These are phyloP conservation scores for Helenozyma baotianmanensis DNA, from an alignment of 805 yeast species.

Conservation along the genomic window DNA sequence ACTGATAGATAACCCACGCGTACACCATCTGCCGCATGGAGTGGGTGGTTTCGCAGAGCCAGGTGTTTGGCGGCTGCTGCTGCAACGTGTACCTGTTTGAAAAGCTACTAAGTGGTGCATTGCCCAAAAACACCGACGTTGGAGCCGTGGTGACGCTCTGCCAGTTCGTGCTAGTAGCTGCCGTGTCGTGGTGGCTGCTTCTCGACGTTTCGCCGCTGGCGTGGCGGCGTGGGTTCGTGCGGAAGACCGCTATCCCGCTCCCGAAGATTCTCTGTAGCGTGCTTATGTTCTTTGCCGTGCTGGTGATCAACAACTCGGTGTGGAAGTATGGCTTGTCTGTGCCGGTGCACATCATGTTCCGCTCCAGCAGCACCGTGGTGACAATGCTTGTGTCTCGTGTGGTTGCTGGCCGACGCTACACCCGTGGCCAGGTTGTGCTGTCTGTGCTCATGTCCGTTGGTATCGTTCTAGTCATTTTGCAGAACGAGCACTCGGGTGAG, in stretches of 20 bases:
- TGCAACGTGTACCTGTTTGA: conserved; percentile 64
- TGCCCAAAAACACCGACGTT: too few relatives aligned
- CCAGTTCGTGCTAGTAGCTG: conserved; percentile 52
- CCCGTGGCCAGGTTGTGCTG: conserved; percentile 42
- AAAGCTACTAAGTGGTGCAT: conserved; percentile 44
- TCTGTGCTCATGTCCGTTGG: conserved; percentile 54
- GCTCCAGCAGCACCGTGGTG: conserved; percentile 61
- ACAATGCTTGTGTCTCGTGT: conserved; percentile 55
- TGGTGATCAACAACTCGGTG: conserved; percentile 54
- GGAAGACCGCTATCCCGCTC: conserved; percentile 37
- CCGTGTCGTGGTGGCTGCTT: conserved; percentile 37
- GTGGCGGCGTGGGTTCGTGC: conserved; percentile 23
- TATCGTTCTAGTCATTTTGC: conserved; percentile 37
- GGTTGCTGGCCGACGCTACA: conserved; percentile 43
- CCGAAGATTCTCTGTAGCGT: conserved; percentile 44
- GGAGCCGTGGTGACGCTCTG: conserved; percentile 55
- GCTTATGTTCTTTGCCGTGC: conserved; percentile 44
- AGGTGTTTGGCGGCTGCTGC: conserved; percentile 73
- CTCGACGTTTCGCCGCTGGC: conserved; percentile 18
- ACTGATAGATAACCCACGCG: too few relatives aligned
- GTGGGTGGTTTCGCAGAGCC: conserved; percentile 2
- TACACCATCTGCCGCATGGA: too few relatives aligned
- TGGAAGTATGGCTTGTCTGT: conserved; percentile 55
- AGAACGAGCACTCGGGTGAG: neutral
- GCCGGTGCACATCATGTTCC: conserved; percentile 61